Conservation (phyloP, 2,329 filamentous ascomycete genomes). For the Colletotrichum sp. region DNA sequence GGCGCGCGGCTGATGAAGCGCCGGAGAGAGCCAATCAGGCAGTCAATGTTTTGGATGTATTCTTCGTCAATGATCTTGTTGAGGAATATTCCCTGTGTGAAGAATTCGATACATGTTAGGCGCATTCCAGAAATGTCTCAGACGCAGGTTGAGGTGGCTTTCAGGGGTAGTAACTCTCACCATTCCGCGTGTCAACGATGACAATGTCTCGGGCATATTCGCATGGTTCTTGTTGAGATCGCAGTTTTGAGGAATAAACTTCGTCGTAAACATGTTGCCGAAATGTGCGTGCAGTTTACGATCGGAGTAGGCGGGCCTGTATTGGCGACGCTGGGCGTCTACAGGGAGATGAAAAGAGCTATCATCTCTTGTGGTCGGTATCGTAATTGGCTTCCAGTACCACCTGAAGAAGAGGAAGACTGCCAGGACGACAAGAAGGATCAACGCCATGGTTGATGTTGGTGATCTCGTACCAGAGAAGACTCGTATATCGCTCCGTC, state of each 20-base stretch:
- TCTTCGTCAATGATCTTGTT: constrained; percentile 21
- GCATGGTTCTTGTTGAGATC: constrained; percentile 13
- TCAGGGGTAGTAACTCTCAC: neutral
- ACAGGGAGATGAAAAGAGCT: constrained; percentile 20
- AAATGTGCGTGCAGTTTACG: neutral
- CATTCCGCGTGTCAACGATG: constrained; percentile 19
- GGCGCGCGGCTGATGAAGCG: constrained; percentile 12
- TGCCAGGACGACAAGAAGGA: neutral
- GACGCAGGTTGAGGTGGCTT: neutral
- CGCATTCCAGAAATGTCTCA: neutral
- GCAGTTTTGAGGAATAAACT: neutral
- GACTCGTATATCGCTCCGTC: neutral
- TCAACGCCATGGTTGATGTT: neutral
- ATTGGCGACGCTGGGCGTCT: neutral
- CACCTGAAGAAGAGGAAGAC: neutral
- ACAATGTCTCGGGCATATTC: constrained; percentile 18
- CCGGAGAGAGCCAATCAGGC: constrained; percentile 8
- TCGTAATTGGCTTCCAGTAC: neutral
- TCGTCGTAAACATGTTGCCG: constrained; percentile 16
- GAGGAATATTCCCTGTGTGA: constrained; percentile 15
- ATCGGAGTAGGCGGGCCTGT: constrained; percentile 9
- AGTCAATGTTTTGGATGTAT: constrained; percentile 15
- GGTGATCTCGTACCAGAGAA: neutral
- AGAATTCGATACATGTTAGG: neutral
- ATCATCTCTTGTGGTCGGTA: constrained; percentile 19